These are phyloP conservation scores for Rhodotorula kratochvilovae DNA, from an alignment of 768 basidiomycete species.

Conservation along the genomic window DNA sequence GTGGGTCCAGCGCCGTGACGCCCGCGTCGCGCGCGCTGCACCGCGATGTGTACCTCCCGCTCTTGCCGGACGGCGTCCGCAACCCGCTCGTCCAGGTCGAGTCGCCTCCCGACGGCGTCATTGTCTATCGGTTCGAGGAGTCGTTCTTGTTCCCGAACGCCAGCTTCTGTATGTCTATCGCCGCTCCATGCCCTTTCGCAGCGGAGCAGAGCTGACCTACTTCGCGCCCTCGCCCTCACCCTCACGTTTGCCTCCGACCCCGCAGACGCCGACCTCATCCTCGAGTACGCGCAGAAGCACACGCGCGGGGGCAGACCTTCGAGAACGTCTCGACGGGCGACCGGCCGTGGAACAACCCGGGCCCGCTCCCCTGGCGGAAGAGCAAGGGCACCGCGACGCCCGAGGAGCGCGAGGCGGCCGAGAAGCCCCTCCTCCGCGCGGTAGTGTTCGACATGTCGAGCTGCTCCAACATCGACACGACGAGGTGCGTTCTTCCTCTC, in stretches of 20 bases:
- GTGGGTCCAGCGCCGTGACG: too few relatives aligned
- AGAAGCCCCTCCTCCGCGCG: slow-evolving; percentile 64
- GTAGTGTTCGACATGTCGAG: slow-evolving; percentile 86
- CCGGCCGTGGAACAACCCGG: slow-evolving; percentile 72
- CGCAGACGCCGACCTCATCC: slow-evolving; percentile 61
- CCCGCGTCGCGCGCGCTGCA: not conserved
- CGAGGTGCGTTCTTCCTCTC: slow-evolving; percentile 50
- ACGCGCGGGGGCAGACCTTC: slow-evolving; percentile 59
- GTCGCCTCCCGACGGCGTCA: slow-evolving; percentile 74
- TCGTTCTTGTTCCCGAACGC: slow-evolving; percentile 54
- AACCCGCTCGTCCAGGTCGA: slow-evolving; percentile 68
- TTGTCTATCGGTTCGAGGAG: slow-evolving; percentile 65
- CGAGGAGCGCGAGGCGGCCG: not conserved
- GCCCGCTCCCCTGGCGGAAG: slow-evolving; percentile 8
- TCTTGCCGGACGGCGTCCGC: slow-evolving; percentile 55
- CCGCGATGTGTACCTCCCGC: slow-evolving; percentile 80
- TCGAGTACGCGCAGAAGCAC: slow-evolving; percentile 72
- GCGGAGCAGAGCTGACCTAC: not conserved
- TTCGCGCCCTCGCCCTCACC: too few relatives aligned
- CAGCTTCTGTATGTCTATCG: slow-evolving; percentile 24
- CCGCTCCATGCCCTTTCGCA: not conserved
- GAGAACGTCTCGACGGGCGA: slow-evolving; percentile 55
- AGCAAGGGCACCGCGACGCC: not conserved
- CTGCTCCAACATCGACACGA: slow-evolving; percentile 78
- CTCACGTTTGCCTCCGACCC: slow-evolving; percentile 21